Base-by-base conservation (phyloP, 345 rosid genomes). In the Linum tenue region DNA sequence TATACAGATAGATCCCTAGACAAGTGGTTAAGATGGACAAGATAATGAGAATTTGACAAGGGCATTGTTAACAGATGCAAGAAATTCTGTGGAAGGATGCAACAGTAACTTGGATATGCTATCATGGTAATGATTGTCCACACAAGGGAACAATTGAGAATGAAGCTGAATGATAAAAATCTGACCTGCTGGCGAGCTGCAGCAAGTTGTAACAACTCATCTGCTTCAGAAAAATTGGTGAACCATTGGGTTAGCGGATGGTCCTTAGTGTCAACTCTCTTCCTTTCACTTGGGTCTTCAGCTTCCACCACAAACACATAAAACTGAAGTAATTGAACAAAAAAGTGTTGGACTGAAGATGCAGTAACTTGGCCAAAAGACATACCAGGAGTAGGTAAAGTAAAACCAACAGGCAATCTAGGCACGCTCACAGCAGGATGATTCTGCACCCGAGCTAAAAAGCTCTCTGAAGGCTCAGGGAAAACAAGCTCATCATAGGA, bases 401-500 rank as follows among this genome's bases (percentile, higher is more conserved):
- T 66, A 44, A 86, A 68, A 43, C 79, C 84, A 55, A 80, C 82
- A 16, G 86, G 89, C 56, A 90, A 71, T 60, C 83, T 75, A 2
- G 96, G 86, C 67, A 88, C 76, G 50, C 61, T 36, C 56, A 83
- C 87, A 68, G 85, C 88, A 5, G 89, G 91, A 70, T 92, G 89
- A 79, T 78, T 81, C 68, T 71, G 80, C 67, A 81, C 90, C 67
- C 87, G 91, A 57, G 85, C 76, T 69, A 90, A 78, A 71, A 92
- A 82, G 51, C 69, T 76, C 76, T 90, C 87, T 7, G 79, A 77
- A 68, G 91, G 96, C 50, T 84, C 89, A 56, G 85, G 90, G 59
- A 92, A 86, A 73, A 88, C 97, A 78, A 85, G 67, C 73, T 89
- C 98, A 67, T 92, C 83, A 77, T 83, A 92, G 38, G 79, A 68